Base-by-base conservation (phyloP, 2,329 filamentous ascomycete genomes). In the Paecilomyces formosus region DNA sequence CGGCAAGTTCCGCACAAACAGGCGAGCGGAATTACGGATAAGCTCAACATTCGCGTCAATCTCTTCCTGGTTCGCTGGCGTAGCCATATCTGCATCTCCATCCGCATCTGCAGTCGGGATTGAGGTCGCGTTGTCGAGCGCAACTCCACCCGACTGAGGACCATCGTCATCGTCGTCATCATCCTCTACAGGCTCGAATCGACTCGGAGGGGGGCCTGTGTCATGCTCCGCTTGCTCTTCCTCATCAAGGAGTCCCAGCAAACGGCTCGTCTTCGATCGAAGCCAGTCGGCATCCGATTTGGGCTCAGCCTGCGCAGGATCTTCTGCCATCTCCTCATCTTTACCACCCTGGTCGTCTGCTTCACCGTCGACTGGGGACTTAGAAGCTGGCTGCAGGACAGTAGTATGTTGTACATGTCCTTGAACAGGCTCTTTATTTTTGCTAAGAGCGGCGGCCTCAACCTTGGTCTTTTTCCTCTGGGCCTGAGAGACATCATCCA, bases 1-100 rank as follows among this genome's bases (percentile, higher is more conserved):
- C 12, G 92, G 85, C 51, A 99, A 79, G 70, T 99, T 99, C 55
- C 94, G 84, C 26, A 97, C 80, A 72, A 97, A 99, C 1, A 99
- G 79, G 62, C 94, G 85, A 60, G 86, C 86, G 53, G 88, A 95
- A 58, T 84, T 80, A 58, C 82, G 83, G 60, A 96, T 88, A 55
- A 83, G 81, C 54, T 87, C 82, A 56, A 87, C 74, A 59, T 83
- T 74, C 31, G 72, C 73, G 60, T 79, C 73, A 7, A 70, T 55
- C 28, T 59, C 57, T 52, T 54, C 64, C 54, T 71, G 61, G 22
- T 67, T 61, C 56, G 64, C 30, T 57, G 57, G 33, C 52, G 55
- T n/a, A 50, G 33, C 50, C 22, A 52, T 53, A 24, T 60, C 45
- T 53, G 56, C 21, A 50, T 39, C 50, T 26, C 24, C 24, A 26